Base-by-base conservation (phyloP, 768 basidiomycete genomes). In the Termitomyces bulborhizus region DNA sequence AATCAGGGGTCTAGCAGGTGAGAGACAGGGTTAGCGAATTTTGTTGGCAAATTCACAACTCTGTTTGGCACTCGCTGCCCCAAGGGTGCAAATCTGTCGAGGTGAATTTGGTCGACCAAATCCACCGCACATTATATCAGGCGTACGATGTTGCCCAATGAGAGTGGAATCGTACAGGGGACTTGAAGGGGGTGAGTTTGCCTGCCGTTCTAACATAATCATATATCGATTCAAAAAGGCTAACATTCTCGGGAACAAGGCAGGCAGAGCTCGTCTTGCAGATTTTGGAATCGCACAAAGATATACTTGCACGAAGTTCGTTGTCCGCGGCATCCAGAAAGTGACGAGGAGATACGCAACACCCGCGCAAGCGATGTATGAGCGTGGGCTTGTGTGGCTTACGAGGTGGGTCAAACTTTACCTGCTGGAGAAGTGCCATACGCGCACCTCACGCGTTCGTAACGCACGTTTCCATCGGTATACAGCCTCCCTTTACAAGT, bases 241-340 rank as follows among this genome's bases (percentile, higher is more conserved):
- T 2, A 39, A 39, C 26, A 6, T 39, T 39, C 48, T 39, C 48
- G 27, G 12, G 16, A 40, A 29, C 26, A 40, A 27, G 18, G 49
- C 49, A 18, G 49, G 37, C 16, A 50, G 49, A 40, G 39, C 37
- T n/a, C 39, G 26, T 40, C 37, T 50, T 36, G 37, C 26, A 21
- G 51, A 57, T 21, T 56, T 57, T 24, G 56, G 51, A 21, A 34
- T 57, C 16, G 46, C 50, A 58, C 42, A 24, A 42, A 11, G 11
- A 51, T 15, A 50, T 58, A 12, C 36, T 45, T 27, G 44, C 41
- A n/a, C 50, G 53, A 53, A 58, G 36, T 6, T 48, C 47, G 15
- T 40, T 54, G 21, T 50, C 57, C 21, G 34, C 53, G 5, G 47
- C 43, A n/a, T 34, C 37, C 36, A 1, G 48, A 27, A 11, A 39